A percentile compares a stretch with the other conserved stretches of the same genome.
Conservation (phyloP, 495 filamentous ascomycete genomes). For the Penicillium lagena region DNA sequence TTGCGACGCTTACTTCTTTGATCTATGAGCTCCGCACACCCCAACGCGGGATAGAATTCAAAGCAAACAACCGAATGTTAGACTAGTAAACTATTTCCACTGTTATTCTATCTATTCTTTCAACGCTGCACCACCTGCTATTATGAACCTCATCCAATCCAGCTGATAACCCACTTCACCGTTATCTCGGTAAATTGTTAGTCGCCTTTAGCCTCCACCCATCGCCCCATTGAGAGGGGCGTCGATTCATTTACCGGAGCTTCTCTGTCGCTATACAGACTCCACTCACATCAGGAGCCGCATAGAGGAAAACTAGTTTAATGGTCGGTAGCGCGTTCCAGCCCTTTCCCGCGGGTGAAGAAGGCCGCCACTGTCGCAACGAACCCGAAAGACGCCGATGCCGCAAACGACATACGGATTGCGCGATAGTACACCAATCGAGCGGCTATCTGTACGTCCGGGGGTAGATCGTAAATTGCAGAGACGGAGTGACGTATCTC, state of each 20-base stretch:
- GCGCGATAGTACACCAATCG: constrained; percentile 55
- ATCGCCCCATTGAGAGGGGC: not conserved
- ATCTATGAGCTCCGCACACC: too few species aligned
- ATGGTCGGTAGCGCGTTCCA: constrained; percentile 16
- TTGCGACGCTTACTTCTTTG: too few species aligned
- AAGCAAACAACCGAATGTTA: too few species aligned
- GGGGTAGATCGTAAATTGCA: constrained; percentile 45
- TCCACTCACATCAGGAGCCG: not conserved
- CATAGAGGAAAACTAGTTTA: not conserved
- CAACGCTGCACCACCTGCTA: too few species aligned
- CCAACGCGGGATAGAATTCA: too few species aligned
- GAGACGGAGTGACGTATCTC: constrained; percentile 57
- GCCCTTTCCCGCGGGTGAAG: constrained; percentile 42
- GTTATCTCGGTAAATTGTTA: not conserved
- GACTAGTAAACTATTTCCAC: too few species aligned
- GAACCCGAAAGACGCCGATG: constrained; percentile 44
- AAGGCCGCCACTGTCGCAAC: constrained; percentile 45
- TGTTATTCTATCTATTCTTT: too few species aligned
- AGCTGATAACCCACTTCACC: not conserved
- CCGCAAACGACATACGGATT: constrained; percentile 47
- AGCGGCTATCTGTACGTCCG: constrained; percentile 53
- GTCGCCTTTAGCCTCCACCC: not conserved
- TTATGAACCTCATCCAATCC: too few species aligned
- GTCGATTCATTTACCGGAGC: too few species aligned
- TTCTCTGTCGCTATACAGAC: too few species aligned